Base-by-base conservation (phyloP, 2,329 filamentous ascomycete species). In the Botrytis aclada region DNA sequence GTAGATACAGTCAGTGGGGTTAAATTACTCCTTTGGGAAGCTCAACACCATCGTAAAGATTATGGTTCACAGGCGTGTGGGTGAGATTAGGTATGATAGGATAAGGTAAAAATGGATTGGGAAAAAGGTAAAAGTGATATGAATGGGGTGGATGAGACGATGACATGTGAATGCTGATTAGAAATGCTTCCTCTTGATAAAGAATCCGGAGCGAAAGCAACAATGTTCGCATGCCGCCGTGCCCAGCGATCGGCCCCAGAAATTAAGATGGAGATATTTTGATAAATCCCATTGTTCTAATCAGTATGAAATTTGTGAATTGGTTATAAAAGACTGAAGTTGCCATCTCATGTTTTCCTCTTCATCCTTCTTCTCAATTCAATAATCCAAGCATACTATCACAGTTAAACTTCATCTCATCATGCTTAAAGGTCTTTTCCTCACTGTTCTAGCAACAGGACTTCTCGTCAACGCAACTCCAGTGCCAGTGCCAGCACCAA, bases 401-500 rank as follows among this genome's bases (percentile, higher is more conserved):
- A 18, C 34, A 20, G 47, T 41, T 37, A 41, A 67, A 41, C 25
- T 10, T 22, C 25, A 67, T 29, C 4, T 67, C 61, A 71, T 34
- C n/a, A 72, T 72, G 70, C 12, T 72, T 67, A 34, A 41, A 39
- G 25, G 25, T 29, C 51, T 69, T 20, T 41, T 72, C 51, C 39
- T 72, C 25, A 41, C 34, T 29, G 16, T 71, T 39, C 45, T 64
- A 54, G 22, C 63, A 45, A 43, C 47, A 32, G 47, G 47, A 34
- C 63, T 72, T n/a, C 62, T 72, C 29, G 47, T 60, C 18, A 47
- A 60, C 2, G 62, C 70, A 37, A 47, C 22, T 60, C 70, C 70
- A 3, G 14, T 78, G 18, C 70, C 70, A 3, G 9, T 78, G 16
- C 74, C 79, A n/a, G 80, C 84, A 22, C 85, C 86, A 81, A 88